These are phyloP conservation scores for Boletus subcaerulescens DNA, from an alignment of 768 basidiomycete genomes.

Conservation along the genomic window DNA sequence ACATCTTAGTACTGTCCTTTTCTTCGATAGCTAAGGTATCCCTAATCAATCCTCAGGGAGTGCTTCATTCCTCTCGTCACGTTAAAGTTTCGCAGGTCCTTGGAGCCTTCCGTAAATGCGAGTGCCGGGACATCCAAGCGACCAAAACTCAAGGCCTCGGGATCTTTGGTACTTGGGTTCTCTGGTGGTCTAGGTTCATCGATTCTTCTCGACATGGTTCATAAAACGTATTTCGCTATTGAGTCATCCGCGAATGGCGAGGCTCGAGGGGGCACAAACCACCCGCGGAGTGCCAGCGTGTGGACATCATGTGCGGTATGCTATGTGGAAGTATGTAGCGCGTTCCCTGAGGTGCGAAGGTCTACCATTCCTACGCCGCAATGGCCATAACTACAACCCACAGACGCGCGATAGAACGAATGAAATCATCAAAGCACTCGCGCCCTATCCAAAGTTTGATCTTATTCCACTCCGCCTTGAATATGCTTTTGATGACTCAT, in stretches of 20 bases:
- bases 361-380: neutral
- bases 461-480: slow-evolving; percentile 67
- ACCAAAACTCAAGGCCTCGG: slow-evolving; percentile 60
- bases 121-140: slow-evolving; percentile 53
- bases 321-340: slow-evolving; percentile 67
- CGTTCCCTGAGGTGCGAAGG: slow-evolving; percentile 55
- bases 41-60: slow-evolving; percentile 35
- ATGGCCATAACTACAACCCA: slow-evolving; percentile 8
- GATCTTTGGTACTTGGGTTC: slow-evolving; percentile 64
- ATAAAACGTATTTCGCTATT: slow-evolving; percentile 51
- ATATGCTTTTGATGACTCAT: slow-evolving; percentile 65
- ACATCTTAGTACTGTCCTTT: slow-evolving; percentile 6
- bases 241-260: slow-evolving; percentile 27
- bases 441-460: slow-evolving; percentile 48
- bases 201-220: slow-evolving; percentile 65
- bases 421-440: slow-evolving; percentile 46
- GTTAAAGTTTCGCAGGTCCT: slow-evolving; percentile 58
- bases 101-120: slow-evolving; percentile 64
- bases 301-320: slow-evolving; percentile 64
- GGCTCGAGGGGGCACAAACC: slow-evolving; percentile 54
- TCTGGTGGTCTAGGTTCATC: slow-evolving; percentile 82
- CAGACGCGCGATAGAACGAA: slow-evolving; percentile 57
- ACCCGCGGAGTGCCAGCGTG: slow-evolving; percentile 59
- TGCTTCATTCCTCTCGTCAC: slow-evolving; percentile 66
- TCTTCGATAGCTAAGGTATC: neutral